phyloP scores from a whole-genome alignment of 1,284 basidiomycete species.

The Violaceomyces palustris region DNA sequence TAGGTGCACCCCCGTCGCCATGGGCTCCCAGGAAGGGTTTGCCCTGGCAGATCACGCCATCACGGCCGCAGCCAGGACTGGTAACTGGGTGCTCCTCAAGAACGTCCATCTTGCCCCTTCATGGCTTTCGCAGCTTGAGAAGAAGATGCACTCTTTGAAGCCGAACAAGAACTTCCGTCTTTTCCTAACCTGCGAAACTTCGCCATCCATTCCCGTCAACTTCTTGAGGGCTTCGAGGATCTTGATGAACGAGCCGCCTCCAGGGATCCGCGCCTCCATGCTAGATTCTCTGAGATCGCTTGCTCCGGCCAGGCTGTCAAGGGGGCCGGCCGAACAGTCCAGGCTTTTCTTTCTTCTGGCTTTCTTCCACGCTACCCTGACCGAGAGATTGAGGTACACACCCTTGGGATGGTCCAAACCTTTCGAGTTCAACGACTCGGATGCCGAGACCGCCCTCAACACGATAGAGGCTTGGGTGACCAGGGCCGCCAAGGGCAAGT shows the following conservation, averaged over 20 bases:
- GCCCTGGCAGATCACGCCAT: slow-evolving; percentile 48
- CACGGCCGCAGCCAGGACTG: slow-evolving; percentile 37
- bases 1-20: slow-evolving; percentile 44
- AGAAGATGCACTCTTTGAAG: slow-evolving; percentile 45
- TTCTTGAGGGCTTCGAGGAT: slow-evolving; percentile 47
- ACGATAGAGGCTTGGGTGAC: slow-evolving; percentile 46
- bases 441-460: slow-evolving; percentile 45
- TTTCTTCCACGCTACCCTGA: slow-evolving; percentile 48
- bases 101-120: slow-evolving; percentile 49
- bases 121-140: slow-evolving; percentile 49
- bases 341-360: slow-evolving; percentile 47
- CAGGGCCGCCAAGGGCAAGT: slow-evolving; percentile 35
- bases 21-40: slow-evolving; percentile 50
- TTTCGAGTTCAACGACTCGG: slow-evolving; percentile 52
- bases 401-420: slow-evolving; percentile 48
- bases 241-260: slow-evolving; percentile 51
- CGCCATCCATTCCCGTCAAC: slow-evolving; percentile 46
- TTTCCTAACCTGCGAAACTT: slow-evolving; percentile 50
- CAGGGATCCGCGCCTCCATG: slow-evolving; percentile 49
- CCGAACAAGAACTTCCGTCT: slow-evolving; percentile 46
- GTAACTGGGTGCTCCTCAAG: slow-evolving; percentile 50
- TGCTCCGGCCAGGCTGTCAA: slow-evolving; percentile 29
- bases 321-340: slow-evolving; percentile 41
- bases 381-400: slow-evolving; percentile 47
- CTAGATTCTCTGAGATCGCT: slow-evolving; percentile 41